These are phyloP conservation scores for Prunus dulcis DNA, from an alignment of 306 rosid genomes.

Conservation along the genomic window DNA sequence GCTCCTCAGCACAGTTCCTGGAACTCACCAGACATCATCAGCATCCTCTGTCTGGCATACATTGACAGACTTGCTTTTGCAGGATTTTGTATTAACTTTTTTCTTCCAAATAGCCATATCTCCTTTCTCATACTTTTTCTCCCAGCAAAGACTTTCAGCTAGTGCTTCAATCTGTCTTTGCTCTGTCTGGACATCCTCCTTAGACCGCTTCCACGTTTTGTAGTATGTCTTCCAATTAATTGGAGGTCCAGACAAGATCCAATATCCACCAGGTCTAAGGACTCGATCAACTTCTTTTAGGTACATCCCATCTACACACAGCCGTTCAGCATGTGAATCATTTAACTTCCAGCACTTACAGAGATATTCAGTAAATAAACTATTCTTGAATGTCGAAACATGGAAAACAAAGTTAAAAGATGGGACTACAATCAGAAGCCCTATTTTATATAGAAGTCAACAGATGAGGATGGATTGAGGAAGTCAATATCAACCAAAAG, in stretches of 20 bases:
- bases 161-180: conserved; percentile 76
- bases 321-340: conserved; percentile 20
- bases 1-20: background rate
- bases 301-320: conserved; percentile 70
- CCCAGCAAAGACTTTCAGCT: conserved; percentile 94
- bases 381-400: background rate
- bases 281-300: conserved; percentile 97
- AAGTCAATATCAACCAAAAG: background rate
- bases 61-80: conserved; percentile 47
- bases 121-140: conserved; percentile 93
- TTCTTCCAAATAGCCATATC: conserved; percentile 94
- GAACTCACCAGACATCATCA: conserved; percentile 85
- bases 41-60: conserved; percentile 51
- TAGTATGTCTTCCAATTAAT: conserved; percentile 97
- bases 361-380: background rate
- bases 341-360: background rate
- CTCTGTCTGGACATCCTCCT: conserved; percentile 84
- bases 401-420: background rate
- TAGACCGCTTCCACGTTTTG: conserved; percentile 75
- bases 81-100: conserved; percentile 59
- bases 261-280: conserved; percentile 95
- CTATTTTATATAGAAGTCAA: background rate
- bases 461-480: background rate
- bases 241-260: conserved; percentile 98
- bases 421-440: background rate